A percentile compares a stretch with the other conserved stretches of the same genome.
phyloP scores from a whole-genome alignment of 2,329 filamentous ascomycete genomes.

The Camillea tinctor region DNA sequence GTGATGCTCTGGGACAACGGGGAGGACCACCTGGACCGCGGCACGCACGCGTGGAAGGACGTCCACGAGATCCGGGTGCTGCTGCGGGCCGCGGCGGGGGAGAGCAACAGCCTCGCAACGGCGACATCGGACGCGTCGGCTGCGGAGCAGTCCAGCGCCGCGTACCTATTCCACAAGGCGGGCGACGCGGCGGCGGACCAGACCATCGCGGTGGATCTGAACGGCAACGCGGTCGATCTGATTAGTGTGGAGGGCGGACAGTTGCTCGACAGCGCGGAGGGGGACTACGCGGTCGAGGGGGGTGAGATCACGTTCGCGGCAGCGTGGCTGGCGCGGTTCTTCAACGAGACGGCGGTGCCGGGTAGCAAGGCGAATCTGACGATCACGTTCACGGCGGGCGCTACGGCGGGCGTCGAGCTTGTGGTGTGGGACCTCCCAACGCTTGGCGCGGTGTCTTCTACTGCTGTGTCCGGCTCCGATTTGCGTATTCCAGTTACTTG shows the following conservation, averaged over 20 bases:
- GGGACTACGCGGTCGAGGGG: constrained; percentile 48
- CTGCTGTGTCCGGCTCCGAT: constrained; percentile 35
- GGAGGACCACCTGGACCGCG: constrained; percentile 52
- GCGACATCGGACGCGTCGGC: constrained; percentile 48
- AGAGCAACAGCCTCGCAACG: constrained; percentile 49
- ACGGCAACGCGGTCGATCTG: constrained; percentile 50
- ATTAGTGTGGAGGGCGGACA: constrained; percentile 37
- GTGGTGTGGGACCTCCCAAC: constrained; percentile 52
- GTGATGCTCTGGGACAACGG: constrained; percentile 61
- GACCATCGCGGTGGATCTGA: constrained; percentile 49
- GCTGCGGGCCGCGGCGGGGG: constrained; percentile 42
- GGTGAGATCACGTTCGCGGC: constrained; percentile 47
- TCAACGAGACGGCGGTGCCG: constrained; percentile 39
- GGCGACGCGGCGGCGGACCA: constrained; percentile 42
- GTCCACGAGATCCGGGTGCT: too few relatives aligned
- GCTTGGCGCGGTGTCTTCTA: constrained; percentile 26
- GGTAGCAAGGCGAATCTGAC: constrained; percentile 52
- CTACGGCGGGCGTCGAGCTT: constrained; percentile 45
- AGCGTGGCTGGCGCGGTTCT: constrained; percentile 44
- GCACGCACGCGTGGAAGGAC: constrained; percentile 49
- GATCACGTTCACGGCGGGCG: constrained; percentile 51
- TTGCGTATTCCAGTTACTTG: constrained; percentile 54
- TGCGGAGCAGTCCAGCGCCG: constrained; percentile 47
- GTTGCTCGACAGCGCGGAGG: constrained; percentile 35
- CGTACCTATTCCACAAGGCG: constrained; percentile 54